phyloP scores from a whole-genome alignment of 2,329 filamentous ascomycete species.

The Trichophyton verrucosum region DNA sequence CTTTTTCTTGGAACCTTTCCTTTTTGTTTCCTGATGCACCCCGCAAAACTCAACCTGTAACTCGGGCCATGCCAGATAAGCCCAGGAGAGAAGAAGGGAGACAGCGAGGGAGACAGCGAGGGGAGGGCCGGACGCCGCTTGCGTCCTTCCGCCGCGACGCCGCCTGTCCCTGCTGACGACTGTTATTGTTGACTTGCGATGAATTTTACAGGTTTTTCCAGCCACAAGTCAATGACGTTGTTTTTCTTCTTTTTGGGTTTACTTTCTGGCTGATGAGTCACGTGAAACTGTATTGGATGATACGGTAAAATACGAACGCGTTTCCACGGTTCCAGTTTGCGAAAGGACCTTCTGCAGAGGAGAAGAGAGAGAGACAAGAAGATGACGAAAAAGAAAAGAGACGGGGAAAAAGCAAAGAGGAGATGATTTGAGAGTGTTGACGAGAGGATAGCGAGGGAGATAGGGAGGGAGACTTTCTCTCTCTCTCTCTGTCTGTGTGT shows the following conservation, averaged over 20 bases:
- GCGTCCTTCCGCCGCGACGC: too few relatives aligned
- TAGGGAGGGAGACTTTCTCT: too few relatives aligned
- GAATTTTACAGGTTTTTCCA: neutral
- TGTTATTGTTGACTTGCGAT: too few relatives aligned
- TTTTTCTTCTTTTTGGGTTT: neutral
- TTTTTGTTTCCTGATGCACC: neutral
- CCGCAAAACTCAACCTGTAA: constrained; percentile 1
- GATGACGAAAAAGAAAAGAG: neutral
- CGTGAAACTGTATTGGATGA: neutral
- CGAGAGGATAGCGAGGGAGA: too few relatives aligned
- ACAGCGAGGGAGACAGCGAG: neutral
- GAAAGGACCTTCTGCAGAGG: neutral
- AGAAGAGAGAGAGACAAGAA: neutral
- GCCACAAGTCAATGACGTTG: neutral
- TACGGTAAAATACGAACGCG: neutral
- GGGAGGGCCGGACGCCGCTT: too few relatives aligned
- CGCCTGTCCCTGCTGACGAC: neutral
- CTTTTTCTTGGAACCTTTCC: too few relatives aligned
- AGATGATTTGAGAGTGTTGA: neutral
- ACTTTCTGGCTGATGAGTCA: neutral
- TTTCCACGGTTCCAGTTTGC: neutral
- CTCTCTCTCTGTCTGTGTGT: too few relatives aligned
- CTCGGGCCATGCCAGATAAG: neutral
- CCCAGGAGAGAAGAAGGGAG: neutral
- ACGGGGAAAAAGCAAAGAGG: neutral